phyloP scores from a whole-genome alignment of 352 stramenopile genomes.

The Pythium brachiatum region DNA sequence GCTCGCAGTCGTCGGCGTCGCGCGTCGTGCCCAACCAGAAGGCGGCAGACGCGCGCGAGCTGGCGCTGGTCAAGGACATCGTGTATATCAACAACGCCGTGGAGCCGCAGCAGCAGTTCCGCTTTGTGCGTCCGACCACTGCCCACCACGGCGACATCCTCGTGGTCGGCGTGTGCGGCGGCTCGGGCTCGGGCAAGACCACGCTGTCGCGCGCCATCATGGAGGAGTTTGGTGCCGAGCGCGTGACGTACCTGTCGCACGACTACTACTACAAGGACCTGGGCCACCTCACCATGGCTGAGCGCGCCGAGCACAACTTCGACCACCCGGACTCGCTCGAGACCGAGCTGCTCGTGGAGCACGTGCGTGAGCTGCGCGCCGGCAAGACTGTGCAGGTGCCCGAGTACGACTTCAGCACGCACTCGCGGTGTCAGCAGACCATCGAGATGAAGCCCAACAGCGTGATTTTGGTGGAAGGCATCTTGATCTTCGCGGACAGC shows the following conservation, averaged over 20 bases:
- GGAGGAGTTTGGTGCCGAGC: conserved; percentile 80
- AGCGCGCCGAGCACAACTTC: conserved; percentile 94
- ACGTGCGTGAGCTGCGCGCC: conserved; percentile 84
- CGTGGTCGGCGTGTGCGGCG: conserved; percentile 91
- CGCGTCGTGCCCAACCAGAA: conserved; percentile 42
- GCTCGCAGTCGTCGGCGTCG: conserved; percentile 38
- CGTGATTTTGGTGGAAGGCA: conserved; percentile 96
- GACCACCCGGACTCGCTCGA: conserved; percentile 97
- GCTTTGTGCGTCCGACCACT: conserved; percentile 33
- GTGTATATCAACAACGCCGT: conserved; percentile 82
- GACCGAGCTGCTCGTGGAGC: conserved; percentile 91
- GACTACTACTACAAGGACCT: conserved; percentile 98
- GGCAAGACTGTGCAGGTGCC: conserved; percentile 91
- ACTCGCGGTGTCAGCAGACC: conserved; percentile 84
- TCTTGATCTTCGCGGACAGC: conserved; percentile 94
- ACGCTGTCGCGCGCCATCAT: conserved; percentile 90
- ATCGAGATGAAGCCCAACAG: conserved; percentile 82
- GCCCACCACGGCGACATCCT: conserved; percentile 65
- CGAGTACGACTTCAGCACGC: conserved; percentile 95
- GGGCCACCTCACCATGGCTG: conserved; percentile 80
- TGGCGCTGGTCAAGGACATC: conserved; percentile 82
- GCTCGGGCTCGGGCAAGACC: conserved; percentile 90
- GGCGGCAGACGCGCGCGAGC: conserved; percentile 53
- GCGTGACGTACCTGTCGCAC: conserved; percentile 94
- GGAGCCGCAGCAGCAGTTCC: conserved; percentile 40